These are phyloP conservation scores for Dichomitus squalens DNA, from an alignment of 1,284 basidiomycete species.

Conservation along the genomic window DNA sequence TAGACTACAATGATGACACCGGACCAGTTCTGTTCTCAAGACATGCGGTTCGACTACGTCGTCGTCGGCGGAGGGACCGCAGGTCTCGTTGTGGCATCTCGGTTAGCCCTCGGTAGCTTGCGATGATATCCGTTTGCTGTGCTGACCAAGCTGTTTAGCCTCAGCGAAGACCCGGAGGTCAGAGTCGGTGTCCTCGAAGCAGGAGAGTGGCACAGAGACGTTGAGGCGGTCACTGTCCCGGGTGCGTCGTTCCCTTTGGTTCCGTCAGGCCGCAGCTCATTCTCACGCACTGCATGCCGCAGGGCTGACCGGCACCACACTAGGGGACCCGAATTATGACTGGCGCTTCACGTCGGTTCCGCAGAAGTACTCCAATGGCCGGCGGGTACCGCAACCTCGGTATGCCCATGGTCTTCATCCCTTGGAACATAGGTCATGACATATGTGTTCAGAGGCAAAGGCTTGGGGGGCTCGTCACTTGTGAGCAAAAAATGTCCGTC, in stretches of 20 bases:
- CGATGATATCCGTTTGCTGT: not conserved
- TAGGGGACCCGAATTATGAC: conserved; percentile 19
- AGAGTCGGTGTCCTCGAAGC: conserved; percentile 36
- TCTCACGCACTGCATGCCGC: not conserved
- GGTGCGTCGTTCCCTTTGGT: not conserved
- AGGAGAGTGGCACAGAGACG: conserved; percentile 30
- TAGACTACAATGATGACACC: conserved; percentile 1
- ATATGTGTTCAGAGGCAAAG: conserved; percentile 16
- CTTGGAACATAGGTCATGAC: not conserved
- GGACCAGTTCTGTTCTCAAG: conserved; percentile 19
- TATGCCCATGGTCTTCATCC: not conserved
- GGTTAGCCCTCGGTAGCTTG: not conserved
- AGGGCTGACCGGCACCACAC: conserved; percentile 10
- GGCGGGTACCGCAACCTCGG: conserved; percentile 15
- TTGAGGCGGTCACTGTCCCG: conserved; percentile 15
- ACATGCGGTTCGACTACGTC: conserved; percentile 28
- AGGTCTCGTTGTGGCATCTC: conserved; percentile 7
- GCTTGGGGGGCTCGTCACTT: conserved; percentile 24
- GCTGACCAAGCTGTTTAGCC: conserved; percentile 1
- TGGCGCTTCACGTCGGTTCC: conserved; percentile 24
- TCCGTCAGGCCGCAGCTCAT: too few relatives aligned
- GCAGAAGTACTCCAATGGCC: conserved; percentile 18
- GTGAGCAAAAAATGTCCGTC: not conserved
- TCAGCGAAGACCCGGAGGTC: conserved; percentile 43
- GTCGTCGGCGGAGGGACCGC: conserved; percentile 25